phyloP scores from a whole-genome alignment of 2,329 filamentous ascomycete genomes.

The Venturiaceae sp. region DNA sequence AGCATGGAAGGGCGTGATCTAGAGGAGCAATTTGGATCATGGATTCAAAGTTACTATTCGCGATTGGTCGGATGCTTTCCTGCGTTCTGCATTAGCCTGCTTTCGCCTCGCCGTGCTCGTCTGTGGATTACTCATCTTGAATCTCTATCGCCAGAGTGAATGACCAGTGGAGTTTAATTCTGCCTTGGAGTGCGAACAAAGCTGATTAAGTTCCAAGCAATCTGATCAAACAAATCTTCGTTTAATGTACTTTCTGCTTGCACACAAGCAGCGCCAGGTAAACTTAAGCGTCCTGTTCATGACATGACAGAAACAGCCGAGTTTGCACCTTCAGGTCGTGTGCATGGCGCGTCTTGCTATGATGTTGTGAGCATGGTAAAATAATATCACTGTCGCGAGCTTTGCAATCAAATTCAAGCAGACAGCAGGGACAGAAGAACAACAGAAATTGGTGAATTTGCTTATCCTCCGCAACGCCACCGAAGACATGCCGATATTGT shows the following conservation, averaged over 20 bases:
- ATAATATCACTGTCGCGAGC: too few species aligned
- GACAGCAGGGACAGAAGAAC: background rate
- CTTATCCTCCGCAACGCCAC: background rate
- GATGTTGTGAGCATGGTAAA: background rate
- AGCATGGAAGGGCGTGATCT: background rate
- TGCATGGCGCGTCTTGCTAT: background rate
- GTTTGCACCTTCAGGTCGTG: background rate
- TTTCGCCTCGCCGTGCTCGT: background rate
- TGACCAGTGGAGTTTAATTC: too few species aligned
- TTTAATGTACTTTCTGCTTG: too few species aligned
- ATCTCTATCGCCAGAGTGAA: background rate
- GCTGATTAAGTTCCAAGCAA: too few species aligned
- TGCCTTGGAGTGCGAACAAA: background rate
- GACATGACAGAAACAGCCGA: background rate
- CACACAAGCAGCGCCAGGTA: background rate
- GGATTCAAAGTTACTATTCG: too few species aligned
- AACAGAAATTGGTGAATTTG: background rate
- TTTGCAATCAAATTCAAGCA: background rate
- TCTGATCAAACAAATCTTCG: too few species aligned
- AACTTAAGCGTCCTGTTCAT: too few species aligned
- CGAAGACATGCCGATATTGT: background rate
- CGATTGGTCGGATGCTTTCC: background rate
- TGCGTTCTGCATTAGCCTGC: background rate
- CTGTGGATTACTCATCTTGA: background rate
- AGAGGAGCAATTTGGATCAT: background rate